These are phyloP conservation scores for Sporothrix dimorphospora DNA, from an alignment of 2,329 filamentous ascomycete genomes.

Conservation along the genomic window DNA sequence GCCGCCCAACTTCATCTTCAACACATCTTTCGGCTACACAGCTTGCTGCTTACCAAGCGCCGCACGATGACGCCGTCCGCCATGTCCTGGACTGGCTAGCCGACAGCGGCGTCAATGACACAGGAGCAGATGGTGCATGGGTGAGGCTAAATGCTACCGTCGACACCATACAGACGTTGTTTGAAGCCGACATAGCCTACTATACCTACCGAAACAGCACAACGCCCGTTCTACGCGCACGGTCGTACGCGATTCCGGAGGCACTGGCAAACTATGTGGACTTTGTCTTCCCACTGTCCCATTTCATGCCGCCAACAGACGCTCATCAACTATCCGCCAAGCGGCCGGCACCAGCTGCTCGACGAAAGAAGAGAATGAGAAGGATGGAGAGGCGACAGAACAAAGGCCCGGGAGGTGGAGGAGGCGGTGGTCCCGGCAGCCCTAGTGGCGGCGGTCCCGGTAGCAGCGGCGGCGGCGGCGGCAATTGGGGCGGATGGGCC, in stretches of 20 bases:
- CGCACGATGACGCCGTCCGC: constrained; percentile 42
- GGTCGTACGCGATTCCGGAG: constrained; percentile 50
- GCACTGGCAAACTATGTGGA: constrained; percentile 45
- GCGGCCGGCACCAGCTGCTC: not conserved
- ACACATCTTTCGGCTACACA: constrained; percentile 43
- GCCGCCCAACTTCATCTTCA: not conserved
- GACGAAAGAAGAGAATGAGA: not conserved
- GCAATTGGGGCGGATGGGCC: not conserved
- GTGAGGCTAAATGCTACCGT: constrained; percentile 50
- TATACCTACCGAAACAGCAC: constrained; percentile 46
- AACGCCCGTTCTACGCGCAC: constrained; percentile 48
- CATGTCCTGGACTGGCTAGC: constrained; percentile 49
- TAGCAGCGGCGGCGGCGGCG: not conserved
- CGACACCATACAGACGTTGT: constrained; percentile 44
- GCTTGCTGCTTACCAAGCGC: constrained; percentile 43
- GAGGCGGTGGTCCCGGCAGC: not conserved
- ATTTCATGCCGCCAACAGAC: constrained; percentile 51
- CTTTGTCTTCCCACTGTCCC: constrained; percentile 53
- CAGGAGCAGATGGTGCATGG: constrained; percentile 45
- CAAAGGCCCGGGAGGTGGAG: not conserved
- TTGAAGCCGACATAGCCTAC: constrained; percentile 47
- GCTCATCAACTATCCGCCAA: not conserved
- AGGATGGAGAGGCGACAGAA: not conserved
- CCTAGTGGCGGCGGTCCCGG: not conserved
- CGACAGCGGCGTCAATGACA: constrained; percentile 43